Evolutionary conservation across 1,284 basidiomycete species (phyloP).

Genomic region (Ceratobasidium sp.): DNA sequence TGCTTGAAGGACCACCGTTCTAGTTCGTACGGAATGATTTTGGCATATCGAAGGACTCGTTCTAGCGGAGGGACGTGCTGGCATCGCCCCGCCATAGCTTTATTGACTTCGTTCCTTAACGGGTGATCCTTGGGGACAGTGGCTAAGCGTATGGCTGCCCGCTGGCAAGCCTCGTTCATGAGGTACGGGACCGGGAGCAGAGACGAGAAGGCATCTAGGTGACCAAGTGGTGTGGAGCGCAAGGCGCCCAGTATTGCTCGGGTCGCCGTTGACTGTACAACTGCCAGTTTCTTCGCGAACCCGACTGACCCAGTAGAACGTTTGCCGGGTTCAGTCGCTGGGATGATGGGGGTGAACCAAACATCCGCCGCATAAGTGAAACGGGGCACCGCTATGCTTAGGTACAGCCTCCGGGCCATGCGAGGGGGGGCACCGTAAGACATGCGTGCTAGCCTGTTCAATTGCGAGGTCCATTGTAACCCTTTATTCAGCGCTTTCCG

Average conservation of each 20-base stretch:
- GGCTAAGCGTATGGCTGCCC: neutral
- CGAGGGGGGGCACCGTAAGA: too few relatives aligned
- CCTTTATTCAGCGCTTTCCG: neutral
- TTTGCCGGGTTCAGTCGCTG: too few relatives aligned
- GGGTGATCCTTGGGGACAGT: neutral
- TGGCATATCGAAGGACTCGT: neutral
- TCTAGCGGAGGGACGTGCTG: neutral
- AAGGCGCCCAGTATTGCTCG: constrained; percentile 1
- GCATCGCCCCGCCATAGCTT: too few relatives aligned
- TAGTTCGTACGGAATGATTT: too few relatives aligned
- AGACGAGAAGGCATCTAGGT: neutral
- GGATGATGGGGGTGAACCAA: too few relatives aligned
- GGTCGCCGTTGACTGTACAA: neutral
- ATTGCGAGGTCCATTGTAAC: neutral
- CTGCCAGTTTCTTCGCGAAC: neutral
- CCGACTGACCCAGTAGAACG: too few relatives aligned
- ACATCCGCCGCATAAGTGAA: too few relatives aligned
- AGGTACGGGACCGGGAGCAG: neutral
- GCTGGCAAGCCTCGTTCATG: neutral
- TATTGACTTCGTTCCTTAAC: neutral
- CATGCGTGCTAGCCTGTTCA: neutral
- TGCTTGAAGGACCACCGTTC: too few relatives aligned
- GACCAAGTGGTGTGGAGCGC: neutral
- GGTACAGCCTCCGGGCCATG: too few relatives aligned
- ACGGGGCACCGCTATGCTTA: too few relatives aligned